These are phyloP conservation scores for Triangularia verruculosa DNA, from an alignment of 2,329 filamentous ascomycete species.

Conservation along the genomic window DNA sequence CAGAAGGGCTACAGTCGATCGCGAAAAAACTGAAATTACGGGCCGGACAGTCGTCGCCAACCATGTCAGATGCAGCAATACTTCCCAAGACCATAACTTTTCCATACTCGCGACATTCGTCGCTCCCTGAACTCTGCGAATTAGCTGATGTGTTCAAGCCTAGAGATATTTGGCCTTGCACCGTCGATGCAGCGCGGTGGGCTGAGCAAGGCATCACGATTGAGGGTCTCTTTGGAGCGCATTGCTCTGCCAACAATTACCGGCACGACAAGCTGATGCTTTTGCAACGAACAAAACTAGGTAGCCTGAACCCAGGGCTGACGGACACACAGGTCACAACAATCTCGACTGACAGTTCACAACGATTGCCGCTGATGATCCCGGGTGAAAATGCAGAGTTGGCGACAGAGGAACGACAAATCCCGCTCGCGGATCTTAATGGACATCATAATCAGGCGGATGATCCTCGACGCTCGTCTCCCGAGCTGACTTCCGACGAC, in stretches of 20 bases:
- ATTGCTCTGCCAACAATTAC: conserved; percentile 62
- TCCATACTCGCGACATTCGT: conserved; percentile 87
- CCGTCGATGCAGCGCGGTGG: conserved; percentile 65
- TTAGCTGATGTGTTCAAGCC: conserved; percentile 68
- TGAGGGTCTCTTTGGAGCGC: conserved; percentile 64
- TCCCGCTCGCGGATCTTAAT: not conserved
- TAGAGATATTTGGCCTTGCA: conserved; percentile 79
- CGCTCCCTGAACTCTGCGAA: conserved; percentile 72
- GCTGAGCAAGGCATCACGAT: conserved; percentile 59
- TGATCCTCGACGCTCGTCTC: not conserved
- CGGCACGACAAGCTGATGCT: conserved; percentile 63
- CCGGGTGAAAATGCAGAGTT: not conserved
- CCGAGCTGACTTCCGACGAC: not conserved
- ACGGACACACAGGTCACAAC: conserved; percentile 21
- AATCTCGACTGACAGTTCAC: conserved; percentile 18
- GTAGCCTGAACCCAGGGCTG: not conserved
- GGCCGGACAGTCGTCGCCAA: not conserved
- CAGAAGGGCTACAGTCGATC: conserved; percentile 27
- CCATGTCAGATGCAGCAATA: not conserved
- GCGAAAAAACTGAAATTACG: conserved; percentile 23
- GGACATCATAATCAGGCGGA: not conserved
- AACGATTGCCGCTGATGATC: not conserved
- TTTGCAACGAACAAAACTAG: conserved; percentile 16
- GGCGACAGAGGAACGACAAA: not conserved
- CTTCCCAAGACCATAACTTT: conserved; percentile 56